A percentile compares a stretch with the other conserved stretches of the same genome.
Evolutionary conservation across 768 basidiomycete genomes (phyloP).

Genomic region (Exsudoporus frostii): DNA sequence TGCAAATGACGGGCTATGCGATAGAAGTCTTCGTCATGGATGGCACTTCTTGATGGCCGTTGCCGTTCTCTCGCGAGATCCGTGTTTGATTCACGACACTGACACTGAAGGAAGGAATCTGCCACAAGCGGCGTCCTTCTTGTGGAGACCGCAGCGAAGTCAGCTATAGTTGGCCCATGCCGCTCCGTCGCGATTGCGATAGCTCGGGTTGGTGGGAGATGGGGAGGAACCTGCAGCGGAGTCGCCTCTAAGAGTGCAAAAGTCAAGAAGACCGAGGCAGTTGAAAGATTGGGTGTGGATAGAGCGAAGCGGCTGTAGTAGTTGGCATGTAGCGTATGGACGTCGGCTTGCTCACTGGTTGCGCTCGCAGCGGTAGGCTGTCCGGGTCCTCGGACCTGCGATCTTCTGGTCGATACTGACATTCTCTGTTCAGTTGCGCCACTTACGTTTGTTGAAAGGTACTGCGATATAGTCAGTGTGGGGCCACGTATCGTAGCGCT

Average conservation of each 20-base stretch:
- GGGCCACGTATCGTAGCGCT: not conserved
- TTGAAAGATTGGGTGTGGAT: constrained; percentile 36
- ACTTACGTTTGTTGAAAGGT: constrained; percentile 27
- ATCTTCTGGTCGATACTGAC: constrained; percentile 20
- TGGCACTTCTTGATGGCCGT: constrained; percentile 33
- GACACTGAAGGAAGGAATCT: constrained; percentile 35
- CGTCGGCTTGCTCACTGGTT: constrained; percentile 9
- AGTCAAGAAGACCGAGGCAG: constrained; percentile 49
- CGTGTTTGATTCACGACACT: constrained; percentile 29
- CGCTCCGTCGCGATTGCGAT: constrained; percentile 43
- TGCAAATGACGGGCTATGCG: constrained; percentile 25
- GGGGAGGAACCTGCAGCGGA: constrained; percentile 43
- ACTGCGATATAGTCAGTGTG: constrained; percentile 25
- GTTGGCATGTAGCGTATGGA: constrained; percentile 10
- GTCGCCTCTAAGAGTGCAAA: constrained; percentile 50
- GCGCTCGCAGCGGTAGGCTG: not conserved
- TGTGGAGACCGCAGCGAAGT: constrained; percentile 41
- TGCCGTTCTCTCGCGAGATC: constrained; percentile 31
- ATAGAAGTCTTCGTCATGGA: constrained; percentile 39
- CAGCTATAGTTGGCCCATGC: constrained; percentile 53
- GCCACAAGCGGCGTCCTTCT: constrained; percentile 50
- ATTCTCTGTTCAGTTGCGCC: constrained; percentile 15
- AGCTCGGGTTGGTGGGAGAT: constrained; percentile 49
- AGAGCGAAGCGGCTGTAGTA: constrained; percentile 23
- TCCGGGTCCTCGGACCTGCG: constrained; percentile 21